Conservation (phyloP, 306 rosid genomes). For the Prunus davidiana region DNA sequence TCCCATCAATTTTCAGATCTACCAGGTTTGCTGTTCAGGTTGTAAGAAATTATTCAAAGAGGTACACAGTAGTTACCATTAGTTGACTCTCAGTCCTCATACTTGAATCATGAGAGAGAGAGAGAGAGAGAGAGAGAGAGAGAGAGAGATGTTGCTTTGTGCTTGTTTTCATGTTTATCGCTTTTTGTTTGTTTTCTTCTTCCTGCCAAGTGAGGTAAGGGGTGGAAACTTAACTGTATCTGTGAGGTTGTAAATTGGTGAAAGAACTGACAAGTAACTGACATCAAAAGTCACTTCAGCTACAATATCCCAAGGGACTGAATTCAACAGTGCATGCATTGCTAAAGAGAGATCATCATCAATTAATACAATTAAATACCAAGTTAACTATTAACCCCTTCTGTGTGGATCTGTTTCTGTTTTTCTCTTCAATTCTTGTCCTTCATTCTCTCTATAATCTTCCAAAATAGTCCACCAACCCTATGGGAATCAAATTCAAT, state of each 20-base stretch:
- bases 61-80: constrained; percentile 18
- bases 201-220: not conserved
- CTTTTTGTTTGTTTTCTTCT: not conserved
- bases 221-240: constrained; percentile 30
- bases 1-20: not conserved
- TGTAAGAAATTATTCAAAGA: not conserved
- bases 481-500: constrained; percentile 37
- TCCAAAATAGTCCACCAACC: too few species aligned
- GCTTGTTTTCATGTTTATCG: not conserved
- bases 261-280: constrained; percentile 35
- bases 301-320: constrained; percentile 17
- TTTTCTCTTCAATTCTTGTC: too few species aligned
- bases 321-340: not conserved
- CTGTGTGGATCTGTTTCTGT: too few species aligned
- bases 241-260: constrained; percentile 34
- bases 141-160: not conserved
- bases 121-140: not conserved
- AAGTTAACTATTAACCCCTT: too few species aligned
- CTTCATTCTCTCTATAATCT: too few species aligned
- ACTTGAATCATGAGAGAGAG: constrained; percentile 5
- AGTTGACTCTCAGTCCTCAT: constrained; percentile 43
- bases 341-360: too few species aligned
- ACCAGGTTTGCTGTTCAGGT: not conserved
- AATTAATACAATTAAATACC: too few species aligned
- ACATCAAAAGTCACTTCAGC: constrained; percentile 46